Conservation (phyloP, 2,329 filamentous ascomycete genomes). For the Ophiostoma ulmi region DNA sequence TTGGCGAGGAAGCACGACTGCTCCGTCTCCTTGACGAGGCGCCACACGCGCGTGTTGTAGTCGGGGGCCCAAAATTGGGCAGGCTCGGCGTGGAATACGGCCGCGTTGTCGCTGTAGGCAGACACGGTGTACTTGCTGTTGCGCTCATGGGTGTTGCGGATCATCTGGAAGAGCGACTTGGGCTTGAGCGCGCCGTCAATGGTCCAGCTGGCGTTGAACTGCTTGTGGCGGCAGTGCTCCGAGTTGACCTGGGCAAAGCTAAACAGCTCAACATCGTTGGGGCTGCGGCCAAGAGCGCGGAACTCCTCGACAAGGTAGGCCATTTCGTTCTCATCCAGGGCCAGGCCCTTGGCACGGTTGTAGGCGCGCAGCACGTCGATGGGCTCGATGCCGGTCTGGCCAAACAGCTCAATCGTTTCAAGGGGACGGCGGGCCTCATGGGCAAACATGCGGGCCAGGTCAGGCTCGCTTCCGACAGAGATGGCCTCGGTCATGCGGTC, state of each 20-base stretch:
- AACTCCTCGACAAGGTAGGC: conserved; percentile 89
- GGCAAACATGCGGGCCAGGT: conserved; percentile 72
- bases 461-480: conserved; percentile 46
- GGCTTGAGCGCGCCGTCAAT: conserved; percentile 80
- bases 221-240: conserved; percentile 80
- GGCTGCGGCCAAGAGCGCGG: conserved; percentile 59
- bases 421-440: conserved; percentile 59
- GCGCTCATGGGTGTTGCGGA: conserved; percentile 85
- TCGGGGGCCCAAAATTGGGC: conserved; percentile 84
- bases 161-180: conserved; percentile 89
- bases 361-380: conserved; percentile 71
- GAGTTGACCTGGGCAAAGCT: conserved; percentile 99
- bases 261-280: conserved; percentile 91
- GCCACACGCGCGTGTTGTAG: conserved; percentile 81
- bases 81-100: conserved; percentile 71
- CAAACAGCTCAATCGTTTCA: conserved; percentile 69
- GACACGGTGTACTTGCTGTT: conserved; percentile 81
- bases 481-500: conserved; percentile 96
- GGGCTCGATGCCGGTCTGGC: conserved; percentile 52
- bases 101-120: conserved; percentile 95
- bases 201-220: conserved; percentile 95
- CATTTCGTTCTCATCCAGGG: conserved; percentile 82
- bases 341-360: conserved; percentile 78
- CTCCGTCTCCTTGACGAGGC: conserved; percentile 75
- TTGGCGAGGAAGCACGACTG: conserved; percentile 72